phyloP scores from a whole-genome alignment of 768 basidiomycete genomes.

The Termitomyces sp. region DNA sequence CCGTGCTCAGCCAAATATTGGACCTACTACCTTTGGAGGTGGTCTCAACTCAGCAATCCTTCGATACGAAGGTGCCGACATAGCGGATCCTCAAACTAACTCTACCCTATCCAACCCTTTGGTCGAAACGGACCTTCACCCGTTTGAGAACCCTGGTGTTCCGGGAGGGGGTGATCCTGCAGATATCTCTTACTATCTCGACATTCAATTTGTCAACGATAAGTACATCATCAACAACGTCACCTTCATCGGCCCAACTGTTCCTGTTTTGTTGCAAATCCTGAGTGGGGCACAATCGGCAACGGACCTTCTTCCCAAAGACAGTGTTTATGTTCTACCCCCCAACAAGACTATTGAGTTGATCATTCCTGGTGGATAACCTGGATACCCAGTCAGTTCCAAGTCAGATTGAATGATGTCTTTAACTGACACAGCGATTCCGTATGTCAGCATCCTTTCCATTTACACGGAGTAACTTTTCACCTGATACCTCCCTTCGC shows the following conservation, averaged over 20 bases:
- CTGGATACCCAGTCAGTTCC: constrained; percentile 26
- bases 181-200: background rate
- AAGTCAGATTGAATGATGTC: no score
- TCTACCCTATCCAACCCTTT: background rate
- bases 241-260: background rate
- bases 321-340: constrained; percentile 39
- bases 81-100: background rate
- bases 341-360: constrained; percentile 44
- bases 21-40: background rate
- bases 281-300: background rate
- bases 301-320: constrained; percentile 27
- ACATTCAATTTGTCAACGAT: background rate
- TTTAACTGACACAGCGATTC: constrained; percentile 4
- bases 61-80: background rate
- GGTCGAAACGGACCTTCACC: background rate
- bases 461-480: no score
- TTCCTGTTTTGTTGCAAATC: constrained; percentile 3
- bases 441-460: no score
- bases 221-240: background rate
- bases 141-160: background rate
- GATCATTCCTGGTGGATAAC: constrained; percentile 29
- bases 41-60: constrained; percentile 1
- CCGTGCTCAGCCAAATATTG: background rate
- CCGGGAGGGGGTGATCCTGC: background rate
- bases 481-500: background rate